Conservation (phyloP, 2,329 filamentous ascomycete species). For the Phyllachora maydis region DNA sequence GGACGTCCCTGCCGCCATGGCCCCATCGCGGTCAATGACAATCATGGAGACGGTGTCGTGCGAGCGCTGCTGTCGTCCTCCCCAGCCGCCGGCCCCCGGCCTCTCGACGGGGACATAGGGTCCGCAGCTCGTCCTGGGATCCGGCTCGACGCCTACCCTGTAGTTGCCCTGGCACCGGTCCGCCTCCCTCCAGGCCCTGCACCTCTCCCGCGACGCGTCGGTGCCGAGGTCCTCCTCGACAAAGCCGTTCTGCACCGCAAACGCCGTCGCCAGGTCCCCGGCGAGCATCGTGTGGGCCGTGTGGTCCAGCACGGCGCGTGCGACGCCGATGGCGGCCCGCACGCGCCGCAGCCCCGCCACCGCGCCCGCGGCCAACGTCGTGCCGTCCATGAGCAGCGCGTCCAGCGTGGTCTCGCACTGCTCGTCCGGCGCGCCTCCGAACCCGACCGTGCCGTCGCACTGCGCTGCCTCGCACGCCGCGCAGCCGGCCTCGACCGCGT, state of each 20-base stretch:
- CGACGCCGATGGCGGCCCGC: conserved; percentile 24
- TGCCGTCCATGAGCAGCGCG: conserved; percentile 36
- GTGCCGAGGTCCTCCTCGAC: conserved; percentile 20
- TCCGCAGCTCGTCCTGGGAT: conserved; percentile 20
- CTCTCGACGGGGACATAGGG: conserved; percentile 19
- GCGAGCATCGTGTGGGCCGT: conserved; percentile 29
- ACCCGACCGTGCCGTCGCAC: conserved; percentile 33
- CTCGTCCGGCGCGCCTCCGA: conserved; percentile 32
- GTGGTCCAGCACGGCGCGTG: conserved; percentile 25
- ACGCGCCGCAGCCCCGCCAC: conserved; percentile 28
- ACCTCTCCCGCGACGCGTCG: conserved; percentile 14
- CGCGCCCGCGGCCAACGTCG: conserved; percentile 28
- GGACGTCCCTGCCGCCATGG: conserved; percentile 31
- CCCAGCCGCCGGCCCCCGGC: too few species aligned
- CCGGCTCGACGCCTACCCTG: conserved; percentile 21
- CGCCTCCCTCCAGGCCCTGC: conserved; percentile 18
- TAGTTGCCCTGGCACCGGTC: conserved; percentile 31
- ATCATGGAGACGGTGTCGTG: conserved; percentile 36
- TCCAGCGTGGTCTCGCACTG: conserved; percentile 35
- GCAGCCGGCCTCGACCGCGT: conserved; percentile 30
- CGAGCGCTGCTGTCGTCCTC: too few species aligned
- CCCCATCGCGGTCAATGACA: conserved; percentile 17
- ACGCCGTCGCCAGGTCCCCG: conserved; percentile 30
- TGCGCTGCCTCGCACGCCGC: conserved; percentile 26
- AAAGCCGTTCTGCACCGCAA: conserved; percentile 30